A percentile compares a stretch with the other conserved stretches of the same genome.
Conservation (phyloP, 2,329 filamentous ascomycete genomes). For the Neonectria ditissima region DNA sequence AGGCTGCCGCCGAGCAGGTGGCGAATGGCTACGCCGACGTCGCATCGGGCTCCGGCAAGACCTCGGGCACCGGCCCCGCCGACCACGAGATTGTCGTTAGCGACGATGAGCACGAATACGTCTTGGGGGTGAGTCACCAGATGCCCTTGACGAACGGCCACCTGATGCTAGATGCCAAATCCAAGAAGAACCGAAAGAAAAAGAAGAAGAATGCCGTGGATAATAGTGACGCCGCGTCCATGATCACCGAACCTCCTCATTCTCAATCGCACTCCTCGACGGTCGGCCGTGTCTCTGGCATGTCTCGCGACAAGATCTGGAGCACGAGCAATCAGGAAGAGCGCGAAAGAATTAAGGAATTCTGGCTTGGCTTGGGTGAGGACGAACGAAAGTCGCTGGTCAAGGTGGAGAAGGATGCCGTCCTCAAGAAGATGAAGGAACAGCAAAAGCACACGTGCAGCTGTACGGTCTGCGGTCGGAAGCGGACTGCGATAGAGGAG, state of each 20-base stretch:
- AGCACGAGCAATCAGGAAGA: conserved; percentile 95
- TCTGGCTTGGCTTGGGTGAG: conserved; percentile 95
- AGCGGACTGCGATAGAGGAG: conserved; percentile 96
- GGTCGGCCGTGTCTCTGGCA: conserved; percentile 53
- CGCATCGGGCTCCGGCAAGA: conserved; percentile 42
- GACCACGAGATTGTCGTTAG: conserved; percentile 67
- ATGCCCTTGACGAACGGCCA: conserved; percentile 49
- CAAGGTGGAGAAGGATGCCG: conserved; percentile 98
- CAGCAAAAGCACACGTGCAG: conserved; percentile 99
- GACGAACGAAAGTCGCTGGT: conserved; percentile 95
- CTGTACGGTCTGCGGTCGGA: conserved; percentile 95
- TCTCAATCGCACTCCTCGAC: conserved; percentile 46
- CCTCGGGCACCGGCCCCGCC: conserved; percentile 41
- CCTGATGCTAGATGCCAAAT: conserved; percentile 51
- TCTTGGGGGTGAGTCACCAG: conserved; percentile 48
- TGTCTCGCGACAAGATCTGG: conserved; percentile 91
- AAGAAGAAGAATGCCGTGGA: conserved; percentile 66
- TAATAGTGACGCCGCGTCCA: conserved; percentile 38
- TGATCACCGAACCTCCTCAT: conserved; percentile 33
- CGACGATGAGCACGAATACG: conserved; percentile 65
- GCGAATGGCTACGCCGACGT: conserved; percentile 58
- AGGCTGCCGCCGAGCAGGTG: conserved; percentile 62
- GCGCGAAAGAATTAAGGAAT: conserved; percentile 96
- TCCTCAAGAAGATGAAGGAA: conserved; percentile 99
- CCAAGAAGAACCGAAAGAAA: conserved; percentile 76